Evolutionary conservation across 805 yeast genomes (phyloP).

Genomic region (Hagleromyces aurorensis): DNA sequence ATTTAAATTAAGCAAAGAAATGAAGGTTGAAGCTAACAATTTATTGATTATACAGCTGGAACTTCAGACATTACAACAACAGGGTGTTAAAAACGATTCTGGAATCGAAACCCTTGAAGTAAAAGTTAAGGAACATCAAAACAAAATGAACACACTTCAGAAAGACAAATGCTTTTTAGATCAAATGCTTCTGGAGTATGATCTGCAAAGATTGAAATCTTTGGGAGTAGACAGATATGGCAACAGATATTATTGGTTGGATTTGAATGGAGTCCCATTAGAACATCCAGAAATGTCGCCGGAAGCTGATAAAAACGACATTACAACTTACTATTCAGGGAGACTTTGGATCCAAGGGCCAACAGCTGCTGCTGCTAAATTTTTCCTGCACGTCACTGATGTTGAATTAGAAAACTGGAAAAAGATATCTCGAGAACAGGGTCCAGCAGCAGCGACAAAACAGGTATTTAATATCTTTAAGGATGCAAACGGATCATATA

Average conservation of each 20-base stretch:
- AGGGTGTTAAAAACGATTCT: constrained; percentile 11
- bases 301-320: constrained; percentile 36
- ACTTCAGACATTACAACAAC: constrained; percentile 7
- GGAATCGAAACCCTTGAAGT: constrained; percentile 9
- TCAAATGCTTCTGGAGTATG: constrained; percentile 54
- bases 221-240: constrained; percentile 78
- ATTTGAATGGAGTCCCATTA: constrained; percentile 69
- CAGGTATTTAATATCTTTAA: constrained; percentile 18
- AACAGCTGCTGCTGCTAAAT: constrained; percentile 37
- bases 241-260: constrained; percentile 96
- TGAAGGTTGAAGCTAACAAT: constrained; percentile 19
- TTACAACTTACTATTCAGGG: constrained; percentile 68
- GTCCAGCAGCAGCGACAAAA: constrained; percentile 20
- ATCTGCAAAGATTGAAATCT: constrained; percentile 65
- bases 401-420: constrained; percentile 28
- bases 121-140: constrained; percentile 21
- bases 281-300: constrained; percentile 34
- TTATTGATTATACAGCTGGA: constrained; percentile 5
- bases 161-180: constrained; percentile 48
- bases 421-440: constrained; percentile 12
- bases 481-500: constrained; percentile 16
- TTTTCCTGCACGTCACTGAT: constrained; percentile 27
- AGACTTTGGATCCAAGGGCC: constrained; percentile 93
- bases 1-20: constrained; percentile 22
- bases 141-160: constrained; percentile 36